phyloP scores from a whole-genome alignment of 2,329 filamentous ascomycete genomes.

The Neospermospora avenae region DNA sequence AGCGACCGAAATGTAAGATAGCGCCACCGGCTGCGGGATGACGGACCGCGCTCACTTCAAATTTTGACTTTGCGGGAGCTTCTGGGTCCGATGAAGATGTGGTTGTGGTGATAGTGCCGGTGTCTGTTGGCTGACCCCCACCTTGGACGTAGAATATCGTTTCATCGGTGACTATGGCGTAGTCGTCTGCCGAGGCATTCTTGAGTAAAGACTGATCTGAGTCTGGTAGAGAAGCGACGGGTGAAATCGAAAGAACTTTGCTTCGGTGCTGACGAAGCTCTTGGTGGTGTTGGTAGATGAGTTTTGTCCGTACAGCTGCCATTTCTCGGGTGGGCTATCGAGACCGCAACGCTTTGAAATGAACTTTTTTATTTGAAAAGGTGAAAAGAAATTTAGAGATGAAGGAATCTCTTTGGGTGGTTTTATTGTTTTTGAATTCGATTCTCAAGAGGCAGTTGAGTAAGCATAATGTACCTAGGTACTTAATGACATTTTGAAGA shows the following conservation, averaged over 20 bases:
- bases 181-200: slow-evolving; percentile 46
- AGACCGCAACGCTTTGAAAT: no score
- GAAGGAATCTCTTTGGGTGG: no score
- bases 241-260: slow-evolving; percentile 16
- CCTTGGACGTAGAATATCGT: slow-evolving; percentile 78
- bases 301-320: slow-evolving; percentile 6
- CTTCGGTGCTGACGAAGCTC: slow-evolving; percentile 11
- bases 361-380: no score
- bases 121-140: slow-evolving; percentile 69
- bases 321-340: background rate
- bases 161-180: slow-evolving; percentile 56
- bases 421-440: no score
- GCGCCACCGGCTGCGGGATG: slow-evolving; percentile 49
- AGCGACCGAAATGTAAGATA: slow-evolving; percentile 65
- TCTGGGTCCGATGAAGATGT: background rate
- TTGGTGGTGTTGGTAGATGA: slow-evolving; percentile 11
- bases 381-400: no score
- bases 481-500: background rate
- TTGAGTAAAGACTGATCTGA: slow-evolving; percentile 51
- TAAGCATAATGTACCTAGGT: no score
- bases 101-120: slow-evolving; percentile 49
- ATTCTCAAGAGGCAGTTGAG: no score
- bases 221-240: slow-evolving; percentile 21
- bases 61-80: slow-evolving; percentile 30
- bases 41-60: slow-evolving; percentile 56